A percentile compares a stretch with the other conserved stretches of the same genome.
These are phyloP conservation scores for Rostrohypoxylon terebratum DNA, from an alignment of 495 filamentous ascomycete genomes.

Conservation along the genomic window DNA sequence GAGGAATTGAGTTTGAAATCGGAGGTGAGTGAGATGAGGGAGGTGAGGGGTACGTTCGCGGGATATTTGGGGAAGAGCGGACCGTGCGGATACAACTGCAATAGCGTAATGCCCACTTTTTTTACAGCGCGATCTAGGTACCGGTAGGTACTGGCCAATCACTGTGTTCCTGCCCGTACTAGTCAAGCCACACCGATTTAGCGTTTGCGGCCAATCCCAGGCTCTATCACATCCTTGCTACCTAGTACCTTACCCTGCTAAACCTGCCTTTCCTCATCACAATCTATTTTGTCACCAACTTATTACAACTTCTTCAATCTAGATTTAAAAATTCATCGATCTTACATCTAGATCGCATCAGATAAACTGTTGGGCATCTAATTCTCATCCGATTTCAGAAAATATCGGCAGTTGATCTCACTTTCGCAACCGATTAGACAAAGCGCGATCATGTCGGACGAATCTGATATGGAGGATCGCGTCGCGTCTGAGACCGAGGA, in stretches of 20 bases:
- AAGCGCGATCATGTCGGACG: slow-evolving; percentile 27
- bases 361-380: neutral
- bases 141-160: neutral
- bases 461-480: slow-evolving; percentile 41
- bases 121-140: no score
- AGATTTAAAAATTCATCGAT: neutral
- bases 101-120: neutral
- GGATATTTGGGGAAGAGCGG: neutral
- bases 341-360: neutral
- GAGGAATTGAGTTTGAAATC: neutral
- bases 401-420: neutral
- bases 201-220: slow-evolving; percentile 4
- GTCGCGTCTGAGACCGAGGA: slow-evolving; percentile 27
- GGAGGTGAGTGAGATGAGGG: neutral
- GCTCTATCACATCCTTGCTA: neutral
- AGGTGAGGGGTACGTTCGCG: neutral
- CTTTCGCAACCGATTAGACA: neutral
- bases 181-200: slow-evolving; percentile 4
- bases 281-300: neutral
- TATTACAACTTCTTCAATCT: neutral
- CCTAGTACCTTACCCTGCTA: neutral
- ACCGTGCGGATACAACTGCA: neutral
- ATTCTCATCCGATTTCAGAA: neutral
- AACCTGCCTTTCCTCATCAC: neutral
- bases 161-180: neutral